Conservation (phyloP, 345 rosid genomes). For the Gossypium turneri region DNA sequence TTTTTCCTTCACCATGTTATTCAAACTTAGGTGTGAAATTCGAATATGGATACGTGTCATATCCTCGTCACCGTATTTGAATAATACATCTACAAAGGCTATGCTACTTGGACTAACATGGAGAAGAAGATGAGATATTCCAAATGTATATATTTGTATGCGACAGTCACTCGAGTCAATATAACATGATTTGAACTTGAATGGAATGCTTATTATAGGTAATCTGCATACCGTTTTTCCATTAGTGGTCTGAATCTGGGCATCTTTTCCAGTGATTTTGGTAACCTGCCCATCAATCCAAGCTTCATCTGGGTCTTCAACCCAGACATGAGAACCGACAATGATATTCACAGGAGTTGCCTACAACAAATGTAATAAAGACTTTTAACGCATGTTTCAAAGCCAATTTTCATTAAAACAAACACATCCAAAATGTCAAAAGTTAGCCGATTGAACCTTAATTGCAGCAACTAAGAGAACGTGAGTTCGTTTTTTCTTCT, state of each 20-base stretch:
- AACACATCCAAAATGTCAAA: not conserved
- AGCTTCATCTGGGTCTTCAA: constrained; percentile 59
- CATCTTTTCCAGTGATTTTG: constrained; percentile 63
- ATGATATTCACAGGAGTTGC: constrained; percentile 78
- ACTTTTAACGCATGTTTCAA: not conserved
- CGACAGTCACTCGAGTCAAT: not conserved
- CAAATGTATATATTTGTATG: not conserved
- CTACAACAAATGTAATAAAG: constrained; percentile 38
- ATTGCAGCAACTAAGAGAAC: no score
- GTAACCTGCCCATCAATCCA: constrained; percentile 76
- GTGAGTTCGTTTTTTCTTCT: no score
- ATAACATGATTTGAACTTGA: not conserved
- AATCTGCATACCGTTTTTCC: constrained; percentile 57
- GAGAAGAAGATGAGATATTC: no score
- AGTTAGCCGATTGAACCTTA: no score
- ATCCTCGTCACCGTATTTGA: no score
- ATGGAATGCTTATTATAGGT: not conserved
- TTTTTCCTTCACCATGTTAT: not conserved
- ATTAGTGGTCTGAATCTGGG: constrained; percentile 35
- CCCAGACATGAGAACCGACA: constrained; percentile 92
- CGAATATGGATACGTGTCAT: not conserved
- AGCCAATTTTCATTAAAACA: not conserved
- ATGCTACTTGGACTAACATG: no score
- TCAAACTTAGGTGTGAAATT: not conserved
- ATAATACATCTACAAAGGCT: no score